Evolutionary conservation across 2,329 filamentous ascomycete species (phyloP), one percentile per base, ranked within the genome.

Genomic region (Thielaviopsis populi): DNA sequence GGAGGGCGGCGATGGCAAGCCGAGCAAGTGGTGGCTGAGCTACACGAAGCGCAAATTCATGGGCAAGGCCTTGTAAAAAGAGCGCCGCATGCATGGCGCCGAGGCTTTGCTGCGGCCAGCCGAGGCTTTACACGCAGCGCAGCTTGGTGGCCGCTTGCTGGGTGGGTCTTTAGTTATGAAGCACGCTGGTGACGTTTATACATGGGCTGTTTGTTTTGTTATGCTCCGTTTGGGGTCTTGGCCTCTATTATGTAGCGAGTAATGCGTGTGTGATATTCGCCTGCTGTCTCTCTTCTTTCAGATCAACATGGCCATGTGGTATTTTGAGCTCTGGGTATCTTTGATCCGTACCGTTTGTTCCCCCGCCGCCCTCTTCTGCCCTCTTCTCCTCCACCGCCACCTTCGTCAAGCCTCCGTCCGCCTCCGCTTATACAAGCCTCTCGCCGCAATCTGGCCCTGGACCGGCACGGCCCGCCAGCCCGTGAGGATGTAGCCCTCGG

Each of bases 21-120:
- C 83, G 63, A 82, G 78, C 75, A 83, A 95, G 84, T 97, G 92
- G 89, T 99, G 94, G 94, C 77, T 99, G 74, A 97, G 94, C 80
- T 99, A 96, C 74, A 89, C 89, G 63, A 97, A 97, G 85, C 86
- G 94, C 77, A 96, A 96, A 84, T 99, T 99, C 73, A 97, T 99
- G 94, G 91, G 91, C 74, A 97, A 97, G 84, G 83, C 83, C 69
- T 78, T 94, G 76, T 91, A 79, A 74, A 42, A 10, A 41, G 7
- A 24, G 46, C 19, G 15, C 19, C 19, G 8, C n/a, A n/a, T n/a
- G n/a, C n/a, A n/a, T n/a, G n/a, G n/a, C 24, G 19, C 11, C 46
- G 4, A 53, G 43, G 17, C 61, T 61, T 17, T 58, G 33, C 40
- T 50, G 48, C 40, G 62, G 58, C 2, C 64, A n/a, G n/a, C n/a